Evolutionary conservation across 306 rosid genomes (phyloP).

Genomic region (Acacia melanoxylon): DNA sequence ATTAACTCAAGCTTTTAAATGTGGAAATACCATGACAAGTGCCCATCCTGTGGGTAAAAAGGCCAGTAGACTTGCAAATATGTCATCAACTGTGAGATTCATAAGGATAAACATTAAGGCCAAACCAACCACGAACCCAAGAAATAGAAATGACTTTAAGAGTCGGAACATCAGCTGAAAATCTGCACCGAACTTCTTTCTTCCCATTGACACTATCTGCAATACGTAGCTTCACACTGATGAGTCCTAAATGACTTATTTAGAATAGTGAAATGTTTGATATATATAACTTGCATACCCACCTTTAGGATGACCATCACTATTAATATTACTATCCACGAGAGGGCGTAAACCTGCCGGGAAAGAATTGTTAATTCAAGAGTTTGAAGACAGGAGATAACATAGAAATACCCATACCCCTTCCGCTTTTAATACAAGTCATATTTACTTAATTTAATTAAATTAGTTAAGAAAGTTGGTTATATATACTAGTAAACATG

Average conservation of each 20-base stretch:
- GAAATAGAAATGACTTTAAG: conserved; percentile 69
- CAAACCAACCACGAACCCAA: conserved; percentile 58
- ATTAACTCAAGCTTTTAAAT: background rate
- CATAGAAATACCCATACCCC: no score
- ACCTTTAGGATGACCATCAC: conserved; percentile 85
- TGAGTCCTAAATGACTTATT: conserved; percentile 1
- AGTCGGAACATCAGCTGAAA: conserved; percentile 98
- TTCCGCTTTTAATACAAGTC: no score
- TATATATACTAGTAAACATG: no score
- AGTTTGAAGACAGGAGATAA: conserved; percentile 10
- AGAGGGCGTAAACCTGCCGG: conserved; percentile 79
- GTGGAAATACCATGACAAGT: conserved; percentile 59
- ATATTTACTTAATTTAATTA: no score
- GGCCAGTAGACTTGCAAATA: conserved; percentile 79
- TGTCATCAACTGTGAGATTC: conserved; percentile 67
- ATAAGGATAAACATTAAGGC: conserved; percentile 55
- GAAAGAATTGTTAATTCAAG: conserved; percentile 19
- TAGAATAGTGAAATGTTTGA: conserved; percentile 18
- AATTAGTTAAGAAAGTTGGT: no score
- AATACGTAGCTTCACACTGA: background rate
- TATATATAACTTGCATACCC: conserved; percentile 19
- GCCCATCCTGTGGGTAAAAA: conserved; percentile 98
- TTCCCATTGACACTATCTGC: conserved; percentile 92
- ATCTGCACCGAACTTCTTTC: conserved; percentile 91
- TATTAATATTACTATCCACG: conserved; percentile 88